Base-by-base conservation (phyloP, 1,284 basidiomycete species). In the Trichosporon coremiiforme region DNA sequence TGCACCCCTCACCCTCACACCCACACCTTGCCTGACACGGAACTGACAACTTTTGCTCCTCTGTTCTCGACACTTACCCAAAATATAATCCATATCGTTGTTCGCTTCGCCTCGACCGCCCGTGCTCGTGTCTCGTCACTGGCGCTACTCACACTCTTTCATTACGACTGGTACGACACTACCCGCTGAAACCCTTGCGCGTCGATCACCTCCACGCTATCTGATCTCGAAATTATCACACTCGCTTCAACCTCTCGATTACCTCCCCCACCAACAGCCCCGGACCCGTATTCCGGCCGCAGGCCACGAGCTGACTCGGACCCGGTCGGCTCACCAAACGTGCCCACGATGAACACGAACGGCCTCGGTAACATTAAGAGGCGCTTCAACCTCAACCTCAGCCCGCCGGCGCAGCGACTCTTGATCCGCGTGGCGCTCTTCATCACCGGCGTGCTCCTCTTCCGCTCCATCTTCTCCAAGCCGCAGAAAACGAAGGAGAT, bases 401-500 rank as follows among this genome's bases (percentile, higher is more conserved):
- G 76, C 2, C 79, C 78, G 10, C 71, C 74, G 12, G 76, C 75
- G 2, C 79, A 82, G 64, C 80, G 83, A 12, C 73, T 83, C 60
- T 73, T 77, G 17, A 76, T 82, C 66, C 80, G 83, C 35, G 75
- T 74, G 29, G 77, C 77, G 1, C 74, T 83, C 62, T 77, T 76
- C 29, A 68, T 82, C 70, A 67, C 78, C 2, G 71, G 66, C 8
- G 68, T 83, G 65, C 72, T 83, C 70, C 72, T 83, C 67, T 67
- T 82, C 62, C 80, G 81, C 25, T 73, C 79, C 22, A 65, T 83
- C 33, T 82, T 84, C 73, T 81, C 81, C 73, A 50, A 73, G 0
- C 57, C 70, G 9, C n/a, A 45, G 13, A 68, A 71, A 38, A 15
- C 69, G 0, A 79, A 78, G 60, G 88, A 91, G 82, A 93, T 93